Base-by-base conservation (phyloP, 305 asterid genomes). In the Coffea humblotiana region DNA sequence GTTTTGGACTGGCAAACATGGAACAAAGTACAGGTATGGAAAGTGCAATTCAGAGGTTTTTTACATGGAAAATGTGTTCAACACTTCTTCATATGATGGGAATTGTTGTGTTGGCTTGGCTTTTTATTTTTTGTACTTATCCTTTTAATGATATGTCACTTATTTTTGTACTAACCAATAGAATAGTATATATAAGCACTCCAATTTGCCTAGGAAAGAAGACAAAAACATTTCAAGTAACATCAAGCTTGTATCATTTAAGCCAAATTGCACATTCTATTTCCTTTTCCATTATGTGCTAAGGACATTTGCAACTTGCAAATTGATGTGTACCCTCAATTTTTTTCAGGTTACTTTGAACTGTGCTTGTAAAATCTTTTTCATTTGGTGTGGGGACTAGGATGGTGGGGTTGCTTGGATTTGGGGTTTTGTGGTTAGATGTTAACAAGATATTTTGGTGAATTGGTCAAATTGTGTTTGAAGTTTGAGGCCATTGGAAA, bases 21-120 rank as follows among this genome's bases (percentile, higher is more conserved):
- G 45, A 35, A 45, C 29, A 76, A 76, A 76, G 60, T 61, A 76
- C 71, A 61, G 18, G 63, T 43, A 43, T 16, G 47, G 79, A 76
- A 76, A 63, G 71, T 76, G 43, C 32, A 48, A 48, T 11, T 71
- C 18, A 6, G 25, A 5, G 8, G 45, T 4, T 48, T n/a, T n/a
- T 43, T 40, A 29, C 70, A 7, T 49, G 54, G 54, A 13, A 73
- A 73, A 15, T 51, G 65, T 52, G 60, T 32, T 49, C 27, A 15
- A 3, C 4, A 40, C 43, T 40, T 40, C 43, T 40, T 40, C 43
- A 5, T 40, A 40, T 40, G 43, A 40, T 40, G 43, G 43, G 0
- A 37, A 14, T 51, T 65, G 16, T 29, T 27, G 18, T 29, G 8
- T 3, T 35, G 0, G 45, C 15, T 15, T 7, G 15, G 19, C 45